Conservation (phyloP, 2,329 filamentous ascomycete genomes). For the Botrytis fragariae region DNA sequence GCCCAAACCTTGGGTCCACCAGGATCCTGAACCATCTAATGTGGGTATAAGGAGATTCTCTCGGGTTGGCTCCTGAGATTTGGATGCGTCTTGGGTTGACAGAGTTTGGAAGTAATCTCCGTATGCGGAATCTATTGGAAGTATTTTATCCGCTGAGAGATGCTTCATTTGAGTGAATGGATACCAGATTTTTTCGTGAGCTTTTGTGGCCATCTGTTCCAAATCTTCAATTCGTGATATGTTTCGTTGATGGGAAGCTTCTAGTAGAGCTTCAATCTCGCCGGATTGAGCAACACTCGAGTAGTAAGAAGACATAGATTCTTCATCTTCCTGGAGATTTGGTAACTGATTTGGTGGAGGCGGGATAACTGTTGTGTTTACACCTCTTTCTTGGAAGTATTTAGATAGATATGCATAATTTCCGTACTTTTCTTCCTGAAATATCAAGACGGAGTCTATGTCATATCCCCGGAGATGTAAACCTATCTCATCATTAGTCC, state of each 20-base stretch:
- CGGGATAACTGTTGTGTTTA: constrained; percentile 56
- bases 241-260: constrained; percentile 54
- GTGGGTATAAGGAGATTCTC: constrained; percentile 56
- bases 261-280: constrained; percentile 47
- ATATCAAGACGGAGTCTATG: constrained; percentile 66
- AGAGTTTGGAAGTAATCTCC: constrained; percentile 73
- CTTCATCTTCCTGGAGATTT: constrained; percentile 47
- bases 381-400: constrained; percentile 62
- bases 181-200: constrained; percentile 72
- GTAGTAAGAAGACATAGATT: constrained; percentile 66
- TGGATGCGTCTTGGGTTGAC: constrained; percentile 11
- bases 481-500: constrained; percentile 43
- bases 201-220: constrained; percentile 58
- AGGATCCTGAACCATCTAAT: constrained; percentile 82
- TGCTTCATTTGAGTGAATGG: constrained; percentile 79
- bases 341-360: constrained; percentile 52
- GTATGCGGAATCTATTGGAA: constrained; percentile 75
- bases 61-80: background rate
- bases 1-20: constrained; percentile 88
- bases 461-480: constrained; percentile 76
- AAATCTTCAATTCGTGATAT: constrained; percentile 55
- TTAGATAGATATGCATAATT: constrained; percentile 66
- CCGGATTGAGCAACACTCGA: constrained; percentile 43
- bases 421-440: constrained; percentile 62
- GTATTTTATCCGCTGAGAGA: constrained; percentile 60